Evolutionary conservation across 805 yeast species (phyloP).

Genomic region (Pichia thaimueangensis): DNA sequence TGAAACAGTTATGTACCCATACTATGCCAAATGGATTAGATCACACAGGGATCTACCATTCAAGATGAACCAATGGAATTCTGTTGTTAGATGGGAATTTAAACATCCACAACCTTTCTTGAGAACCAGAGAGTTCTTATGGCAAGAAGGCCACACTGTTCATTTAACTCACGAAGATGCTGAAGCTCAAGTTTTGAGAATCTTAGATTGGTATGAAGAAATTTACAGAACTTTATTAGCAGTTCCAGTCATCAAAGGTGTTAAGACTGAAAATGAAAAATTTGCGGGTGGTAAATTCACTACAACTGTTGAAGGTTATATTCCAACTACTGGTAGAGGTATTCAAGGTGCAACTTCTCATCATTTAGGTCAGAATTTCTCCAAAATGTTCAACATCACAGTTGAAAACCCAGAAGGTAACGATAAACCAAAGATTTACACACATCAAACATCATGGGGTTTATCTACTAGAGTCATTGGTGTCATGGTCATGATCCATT

Average conservation of each 20-base stretch:
- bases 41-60: conserved; percentile 97
- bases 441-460: conserved; percentile 99
- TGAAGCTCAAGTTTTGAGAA: conserved; percentile 72
- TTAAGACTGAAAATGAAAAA: conserved; percentile 94
- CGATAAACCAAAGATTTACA: conserved; percentile 78
- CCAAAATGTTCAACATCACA: conserved; percentile 93
- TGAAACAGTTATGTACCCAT: conserved; percentile 99
- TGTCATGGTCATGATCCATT: conserved; percentile 98
- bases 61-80: conserved; percentile 97
- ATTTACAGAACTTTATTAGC: conserved; percentile 90
- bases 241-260: conserved; percentile 94
- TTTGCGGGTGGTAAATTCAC: conserved; percentile 97
- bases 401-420: conserved; percentile 93
- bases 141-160: conserved; percentile 99
- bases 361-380: conserved; percentile 95
- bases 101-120: conserved; percentile 99
- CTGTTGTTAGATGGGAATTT: conserved; percentile 99
- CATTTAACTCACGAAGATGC: conserved; percentile 83
- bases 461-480: conserved; percentile 97
- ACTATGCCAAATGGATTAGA: conserved; percentile 98
- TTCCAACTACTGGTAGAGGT: conserved; percentile 98
- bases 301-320: conserved; percentile 93
- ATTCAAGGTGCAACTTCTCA: conserved; percentile 99
- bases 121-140: conserved; percentile 96
- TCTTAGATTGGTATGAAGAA: conserved; percentile 78